phyloP scores from a whole-genome alignment of 2,329 filamentous ascomycete species.

The Colletotrichum horii region DNA sequence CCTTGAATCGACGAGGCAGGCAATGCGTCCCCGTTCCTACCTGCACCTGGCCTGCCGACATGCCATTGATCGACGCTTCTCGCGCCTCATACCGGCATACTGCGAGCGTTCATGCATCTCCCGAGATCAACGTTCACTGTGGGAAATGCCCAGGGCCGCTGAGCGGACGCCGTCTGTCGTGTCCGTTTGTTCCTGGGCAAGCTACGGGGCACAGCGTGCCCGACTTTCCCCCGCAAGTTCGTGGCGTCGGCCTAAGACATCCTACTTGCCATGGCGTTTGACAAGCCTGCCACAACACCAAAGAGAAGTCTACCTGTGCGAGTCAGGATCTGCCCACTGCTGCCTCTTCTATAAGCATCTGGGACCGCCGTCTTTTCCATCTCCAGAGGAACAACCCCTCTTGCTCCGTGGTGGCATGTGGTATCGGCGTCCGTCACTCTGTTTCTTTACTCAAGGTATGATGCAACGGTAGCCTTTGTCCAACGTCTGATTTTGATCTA shows the following conservation, averaged over 20 bases:
- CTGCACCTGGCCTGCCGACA: not conserved
- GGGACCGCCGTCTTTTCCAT: constrained; percentile 1
- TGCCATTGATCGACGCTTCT: not conserved
- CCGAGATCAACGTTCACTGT: not conserved
- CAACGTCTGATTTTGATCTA: not conserved
- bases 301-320: not conserved
- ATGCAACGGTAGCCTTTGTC: not conserved
- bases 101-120: not conserved
- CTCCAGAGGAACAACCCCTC: constrained; percentile 10
- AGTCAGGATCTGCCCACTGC: constrained; percentile 7
- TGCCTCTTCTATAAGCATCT: constrained; percentile 14
- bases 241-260: constrained; percentile 19
- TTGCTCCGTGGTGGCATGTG: not conserved
- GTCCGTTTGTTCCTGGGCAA: not conserved
- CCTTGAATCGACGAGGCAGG: not conserved
- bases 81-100: not conserved
- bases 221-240: constrained; percentile 14
- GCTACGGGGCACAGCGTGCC: not conserved
- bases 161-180: not conserved
- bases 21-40: not conserved
- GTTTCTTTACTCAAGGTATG: not conserved
- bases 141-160: not conserved
- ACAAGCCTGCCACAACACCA: constrained; percentile 17
- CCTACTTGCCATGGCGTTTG: constrained; percentile 19
- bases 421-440: not conserved